phyloP scores from a whole-genome alignment of 2,329 filamentous ascomycete genomes.

The Stachybotrys elegans region DNA sequence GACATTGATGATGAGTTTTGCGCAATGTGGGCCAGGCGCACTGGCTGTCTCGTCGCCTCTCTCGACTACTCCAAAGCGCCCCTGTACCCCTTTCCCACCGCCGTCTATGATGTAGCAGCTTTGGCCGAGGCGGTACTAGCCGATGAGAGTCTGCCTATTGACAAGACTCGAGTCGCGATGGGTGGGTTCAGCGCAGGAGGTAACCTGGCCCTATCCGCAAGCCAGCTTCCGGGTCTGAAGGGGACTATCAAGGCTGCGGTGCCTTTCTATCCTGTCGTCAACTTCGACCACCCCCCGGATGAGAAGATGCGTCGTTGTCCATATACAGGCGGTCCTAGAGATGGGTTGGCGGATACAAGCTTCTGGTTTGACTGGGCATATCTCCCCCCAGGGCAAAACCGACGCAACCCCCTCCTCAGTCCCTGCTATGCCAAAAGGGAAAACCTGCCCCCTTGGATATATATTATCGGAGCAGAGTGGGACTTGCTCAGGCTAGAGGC shows the following conservation, averaged over 20 bases:
- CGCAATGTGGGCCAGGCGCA: slow-evolving; percentile 31
- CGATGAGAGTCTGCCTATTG: slow-evolving; percentile 40
- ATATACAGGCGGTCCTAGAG: neutral
- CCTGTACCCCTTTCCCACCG: slow-evolving; percentile 34
- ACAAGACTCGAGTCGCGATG: slow-evolving; percentile 33
- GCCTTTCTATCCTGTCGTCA: slow-evolving; percentile 1
- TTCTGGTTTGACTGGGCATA: slow-evolving; percentile 14
- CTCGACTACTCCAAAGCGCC: slow-evolving; percentile 47
- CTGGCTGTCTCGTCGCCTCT: slow-evolving; percentile 37
- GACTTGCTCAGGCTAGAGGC: slow-evolving; percentile 28
- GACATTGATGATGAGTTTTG: slow-evolving; percentile 43
- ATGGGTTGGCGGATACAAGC: neutral
- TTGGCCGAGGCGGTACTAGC: slow-evolving; percentile 34
- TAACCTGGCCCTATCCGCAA: slow-evolving; percentile 37
- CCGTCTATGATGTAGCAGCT: slow-evolving; percentile 39
- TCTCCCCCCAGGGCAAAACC: slow-evolving; percentile 22
- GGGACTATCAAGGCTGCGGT: slow-evolving; percentile 2
- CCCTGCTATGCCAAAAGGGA: slow-evolving; percentile 24
- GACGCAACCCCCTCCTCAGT: slow-evolving; percentile 25
- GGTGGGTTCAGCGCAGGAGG: slow-evolving; percentile 48
- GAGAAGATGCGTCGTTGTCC: slow-evolving; percentile 1
- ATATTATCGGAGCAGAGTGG: slow-evolving; percentile 31
- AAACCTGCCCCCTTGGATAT: slow-evolving; percentile 27
- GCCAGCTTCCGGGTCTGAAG: slow-evolving; percentile 31
- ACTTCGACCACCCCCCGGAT: neutral